Percentiles rank a stretch among this genome's conserved stretches.
These are phyloP conservation scores for Rhizopus sp. DNA, from an alignment of 371 early-diverging fungal species.

Conservation along the genomic window DNA sequence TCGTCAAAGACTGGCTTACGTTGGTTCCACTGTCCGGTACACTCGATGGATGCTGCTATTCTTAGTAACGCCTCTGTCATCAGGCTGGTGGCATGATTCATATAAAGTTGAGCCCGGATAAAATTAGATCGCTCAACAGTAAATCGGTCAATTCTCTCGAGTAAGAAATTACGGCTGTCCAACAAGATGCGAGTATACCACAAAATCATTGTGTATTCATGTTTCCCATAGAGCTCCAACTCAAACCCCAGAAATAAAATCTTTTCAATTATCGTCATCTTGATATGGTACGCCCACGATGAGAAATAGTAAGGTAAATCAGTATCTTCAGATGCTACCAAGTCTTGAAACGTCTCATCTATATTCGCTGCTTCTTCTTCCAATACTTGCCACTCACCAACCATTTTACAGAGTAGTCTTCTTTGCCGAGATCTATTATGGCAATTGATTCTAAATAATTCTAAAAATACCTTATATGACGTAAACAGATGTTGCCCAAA, in stretches of 20 bases:
- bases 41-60: conserved; percentile 35
- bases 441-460: conserved; percentile 63
- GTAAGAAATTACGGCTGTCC: conserved; percentile 34
- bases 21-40: conserved; percentile 40
- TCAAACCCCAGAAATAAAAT: conserved; percentile 70
- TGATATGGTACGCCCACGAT: conserved; percentile 74
- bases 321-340: not conserved
- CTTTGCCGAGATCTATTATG: conserved; percentile 75
- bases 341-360: conserved; percentile 31
- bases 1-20: conserved; percentile 54
- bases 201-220: conserved; percentile 71
- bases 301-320: conserved; percentile 61
- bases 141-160: conserved; percentile 27
- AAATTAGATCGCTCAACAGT: not conserved
- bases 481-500: not conserved
- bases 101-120: not conserved
- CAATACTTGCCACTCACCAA: conserved; percentile 66
- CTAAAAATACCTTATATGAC: conserved; percentile 50
- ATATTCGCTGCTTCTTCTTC: conserved; percentile 53
- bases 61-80: conserved; percentile 38
- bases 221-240: conserved; percentile 65
- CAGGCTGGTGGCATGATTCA: conserved; percentile 22
- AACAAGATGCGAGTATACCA: conserved; percentile 55
- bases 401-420: conserved; percentile 62
- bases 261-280: conserved; percentile 63